phyloP scores from a whole-genome alignment of 345 rosid genomes.

The Luvunga scandens region DNA sequence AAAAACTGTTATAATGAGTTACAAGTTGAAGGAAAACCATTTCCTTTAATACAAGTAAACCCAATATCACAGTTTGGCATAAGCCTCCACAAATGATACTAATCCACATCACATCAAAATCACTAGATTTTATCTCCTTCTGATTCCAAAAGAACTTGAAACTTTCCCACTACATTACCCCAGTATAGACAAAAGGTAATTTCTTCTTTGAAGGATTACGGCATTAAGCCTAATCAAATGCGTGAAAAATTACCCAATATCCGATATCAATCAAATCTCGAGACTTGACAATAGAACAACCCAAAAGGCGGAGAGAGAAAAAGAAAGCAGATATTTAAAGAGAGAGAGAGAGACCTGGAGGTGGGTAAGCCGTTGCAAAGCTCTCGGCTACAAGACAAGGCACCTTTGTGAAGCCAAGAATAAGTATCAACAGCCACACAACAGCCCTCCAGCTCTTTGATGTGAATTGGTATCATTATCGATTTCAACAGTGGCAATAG shows the following conservation, averaged over 20 bases:
- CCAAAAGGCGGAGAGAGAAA: too few species aligned
- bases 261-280: not conserved
- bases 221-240: not conserved
- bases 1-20: not conserved
- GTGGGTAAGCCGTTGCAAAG: constrained; percentile 71
- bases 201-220: not conserved
- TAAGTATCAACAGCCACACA: constrained; percentile 87
- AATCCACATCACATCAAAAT: not conserved
- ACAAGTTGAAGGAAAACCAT: not conserved
- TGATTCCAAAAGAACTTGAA: not conserved
- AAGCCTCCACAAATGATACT: not conserved
- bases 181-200: not conserved
- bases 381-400: constrained; percentile 63
- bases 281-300: not conserved
- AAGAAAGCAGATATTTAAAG: not conserved
- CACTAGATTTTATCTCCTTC: not conserved
- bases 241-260: constrained; percentile 6
- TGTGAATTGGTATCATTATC: constrained; percentile 69
- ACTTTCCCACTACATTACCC: not conserved
- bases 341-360: constrained; percentile 38
- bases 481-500: constrained; percentile 85
- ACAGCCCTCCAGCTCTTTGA: constrained; percentile 73
- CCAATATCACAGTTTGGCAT: not conserved
- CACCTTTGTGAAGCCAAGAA: constrained; percentile 92
- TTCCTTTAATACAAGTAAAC: not conserved